Evolutionary conservation across 2,329 filamentous ascomycete species (phyloP), one percentile per base, ranked within the genome.

Genomic region (Beauveria bassiana): DNA sequence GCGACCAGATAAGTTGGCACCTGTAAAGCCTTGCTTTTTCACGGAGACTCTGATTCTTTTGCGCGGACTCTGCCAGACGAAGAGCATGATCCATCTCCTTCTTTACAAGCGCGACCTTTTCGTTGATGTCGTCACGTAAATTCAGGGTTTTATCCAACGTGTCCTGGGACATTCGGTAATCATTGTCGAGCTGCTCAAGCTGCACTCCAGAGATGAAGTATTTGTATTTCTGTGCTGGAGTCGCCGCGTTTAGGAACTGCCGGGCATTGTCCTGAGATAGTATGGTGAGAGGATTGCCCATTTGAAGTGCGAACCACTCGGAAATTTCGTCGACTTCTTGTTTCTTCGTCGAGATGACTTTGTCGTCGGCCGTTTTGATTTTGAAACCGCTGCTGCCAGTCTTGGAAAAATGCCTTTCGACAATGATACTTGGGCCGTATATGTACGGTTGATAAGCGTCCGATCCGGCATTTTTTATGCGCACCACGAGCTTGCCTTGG

Each of bases 201-300:
- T 98, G 93, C 0, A 96, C 96, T 28, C 95, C 95, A 68, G 93
- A 91, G 63, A 96, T 84, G 70, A 99, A 99, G 70, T 97, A 97
- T 67, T 91, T 95, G 79, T 98, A 99, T 72, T 99, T 99, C 63
- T 93, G 87, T 3, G 84, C 78, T 0, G 92, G 85, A 2, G 86
- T 89, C 14, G 95, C 93, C 42, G 87, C 85, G 70, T 93, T 96
- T 49, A 99, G 81, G 68, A 99, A 99, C 62, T 96, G 90, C 12
- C 95, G 86, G 12, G 95, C 95, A 74, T 93, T 92, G 71, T 99
- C 95, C 73, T 99, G 95, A 0, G 93, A 96, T 20, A 99, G 81
- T 7, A 98, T 90, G 63, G 96, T 98, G 78, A 99, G 87, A 0
- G 95, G 95, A 68, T 99, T 99, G 70, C 98, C 93, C 62, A 99